These are phyloP conservation scores for Podila horticola DNA, from an alignment of 192 early-diverging fungal species.

Conservation along the genomic window DNA sequence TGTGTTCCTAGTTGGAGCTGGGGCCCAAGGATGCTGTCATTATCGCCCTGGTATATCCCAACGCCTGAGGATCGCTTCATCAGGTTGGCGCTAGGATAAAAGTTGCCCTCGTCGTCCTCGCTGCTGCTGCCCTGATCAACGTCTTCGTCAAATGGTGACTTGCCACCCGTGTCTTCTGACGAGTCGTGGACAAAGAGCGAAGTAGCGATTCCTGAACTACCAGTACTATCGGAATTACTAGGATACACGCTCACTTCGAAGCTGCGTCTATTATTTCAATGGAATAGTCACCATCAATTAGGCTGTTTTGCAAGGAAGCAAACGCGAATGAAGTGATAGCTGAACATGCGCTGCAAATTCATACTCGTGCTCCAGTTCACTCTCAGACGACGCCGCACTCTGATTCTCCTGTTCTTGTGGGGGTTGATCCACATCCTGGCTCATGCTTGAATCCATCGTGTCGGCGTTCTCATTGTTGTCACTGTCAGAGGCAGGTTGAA, in stretches of 20 bases:
- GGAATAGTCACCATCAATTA: no score
- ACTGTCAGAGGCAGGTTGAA: neutral
- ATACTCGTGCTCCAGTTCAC: constrained; percentile 34
- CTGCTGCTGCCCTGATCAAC: constrained; percentile 29
- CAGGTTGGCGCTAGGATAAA: constrained; percentile 13
- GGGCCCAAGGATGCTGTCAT: constrained; percentile 19
- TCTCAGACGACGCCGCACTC: constrained; percentile 9
- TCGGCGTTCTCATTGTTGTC: constrained; percentile 3
- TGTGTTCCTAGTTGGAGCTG: constrained; percentile 3
- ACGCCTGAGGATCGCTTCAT: constrained; percentile 41
- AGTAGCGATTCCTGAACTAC: constrained; percentile 10
- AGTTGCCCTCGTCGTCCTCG: constrained; percentile 26
- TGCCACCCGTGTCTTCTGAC: neutral
- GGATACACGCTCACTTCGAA: constrained; percentile 39
- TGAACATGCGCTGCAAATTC: neutral
- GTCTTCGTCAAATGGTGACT: constrained; percentile 34
- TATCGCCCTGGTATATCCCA: constrained; percentile 6
- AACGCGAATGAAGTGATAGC: neutral
- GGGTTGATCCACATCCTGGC: neutral
- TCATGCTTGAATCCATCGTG: constrained; percentile 3
- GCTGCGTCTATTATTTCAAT: constrained; percentile 19
- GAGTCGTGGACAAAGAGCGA: constrained; percentile 3
- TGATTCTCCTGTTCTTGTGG: constrained; percentile 6
- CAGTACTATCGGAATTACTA: constrained; percentile 27
- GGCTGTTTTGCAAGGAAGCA: no score